phyloP scores from a whole-genome alignment of 257 asterid species.

The Ehretia macrophylla region DNA sequence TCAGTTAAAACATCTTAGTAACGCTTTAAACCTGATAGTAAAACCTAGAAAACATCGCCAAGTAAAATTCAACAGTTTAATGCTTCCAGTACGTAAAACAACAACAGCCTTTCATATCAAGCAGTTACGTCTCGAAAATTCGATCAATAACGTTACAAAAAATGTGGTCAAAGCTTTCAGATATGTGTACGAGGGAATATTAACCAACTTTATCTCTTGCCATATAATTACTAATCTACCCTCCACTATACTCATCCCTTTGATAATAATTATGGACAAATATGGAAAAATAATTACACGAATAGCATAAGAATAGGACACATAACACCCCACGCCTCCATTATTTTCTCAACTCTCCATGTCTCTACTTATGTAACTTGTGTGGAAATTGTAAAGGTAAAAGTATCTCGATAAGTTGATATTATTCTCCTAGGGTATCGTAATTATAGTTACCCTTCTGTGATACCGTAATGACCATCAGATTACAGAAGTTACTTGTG shows the following conservation, averaged over 20 bases:
- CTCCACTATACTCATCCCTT: too few species aligned
- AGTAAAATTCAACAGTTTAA: background rate
- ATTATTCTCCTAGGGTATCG: too few species aligned
- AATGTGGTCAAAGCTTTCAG: background rate
- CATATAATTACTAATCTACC: background rate
- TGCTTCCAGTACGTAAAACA: background rate
- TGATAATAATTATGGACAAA: too few species aligned
- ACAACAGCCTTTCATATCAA: too few species aligned
- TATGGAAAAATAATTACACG: background rate
- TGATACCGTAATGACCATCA: constrained; percentile 18
- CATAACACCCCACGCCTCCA: background rate
- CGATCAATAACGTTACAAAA: background rate
- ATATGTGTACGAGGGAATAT: too few species aligned
- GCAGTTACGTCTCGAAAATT: too few species aligned
- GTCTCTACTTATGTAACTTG: background rate
- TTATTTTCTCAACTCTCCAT: background rate
- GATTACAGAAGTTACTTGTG: constrained; percentile 4
- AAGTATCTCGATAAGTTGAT: too few species aligned
- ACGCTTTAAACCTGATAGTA: too few species aligned
- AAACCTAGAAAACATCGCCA: background rate
- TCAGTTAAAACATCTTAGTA: too few species aligned
- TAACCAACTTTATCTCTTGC: background rate
- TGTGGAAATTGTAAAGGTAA: too few species aligned
- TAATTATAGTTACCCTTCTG: too few species aligned
- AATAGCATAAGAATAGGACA: background rate